Conservation (phyloP, 495 filamentous ascomycete species). For the Aspergillus avenaceus region DNA sequence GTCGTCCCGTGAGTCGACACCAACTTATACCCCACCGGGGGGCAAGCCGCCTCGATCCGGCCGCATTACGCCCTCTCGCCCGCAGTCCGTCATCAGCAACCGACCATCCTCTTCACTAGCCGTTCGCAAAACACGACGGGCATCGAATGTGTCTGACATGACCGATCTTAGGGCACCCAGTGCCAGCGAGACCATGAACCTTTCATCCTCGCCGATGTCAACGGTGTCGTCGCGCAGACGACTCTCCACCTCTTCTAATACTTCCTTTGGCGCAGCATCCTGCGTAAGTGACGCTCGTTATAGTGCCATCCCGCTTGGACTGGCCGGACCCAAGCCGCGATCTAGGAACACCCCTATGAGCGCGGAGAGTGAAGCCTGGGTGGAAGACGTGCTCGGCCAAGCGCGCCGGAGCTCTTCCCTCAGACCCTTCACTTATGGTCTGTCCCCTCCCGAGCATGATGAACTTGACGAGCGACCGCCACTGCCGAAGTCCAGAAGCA, state of each 20-base stretch:
- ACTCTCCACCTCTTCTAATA: conserved; percentile 35
- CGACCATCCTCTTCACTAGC: conserved; percentile 38
- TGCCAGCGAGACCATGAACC: conserved; percentile 20
- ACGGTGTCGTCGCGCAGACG: conserved; percentile 22
- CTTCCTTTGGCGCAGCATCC: conserved; percentile 29
- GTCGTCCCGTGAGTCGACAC: conserved; percentile 27
- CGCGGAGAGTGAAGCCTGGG: conserved; percentile 51
- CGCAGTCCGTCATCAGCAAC: conserved; percentile 32
- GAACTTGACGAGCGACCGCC: not conserved
- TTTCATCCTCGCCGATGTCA: conserved; percentile 30
- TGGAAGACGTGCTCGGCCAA: conserved; percentile 42
- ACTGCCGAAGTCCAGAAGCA: conserved; percentile 35
- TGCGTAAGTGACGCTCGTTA: conserved; percentile 20
- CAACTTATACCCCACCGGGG: conserved; percentile 27
- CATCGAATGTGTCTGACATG: conserved; percentile 36
- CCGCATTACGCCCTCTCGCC: conserved; percentile 32
- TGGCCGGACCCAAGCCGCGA: conserved; percentile 46
- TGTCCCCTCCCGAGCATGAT: conserved; percentile 14
- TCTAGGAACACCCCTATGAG: conserved; percentile 42
- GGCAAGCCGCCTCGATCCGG: conserved; percentile 18
- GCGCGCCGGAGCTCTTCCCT: conserved; percentile 36
- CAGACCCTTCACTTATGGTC: conserved; percentile 16
- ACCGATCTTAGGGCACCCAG: conserved; percentile 27
- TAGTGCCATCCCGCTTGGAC: conserved; percentile 37
- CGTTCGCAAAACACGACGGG: conserved; percentile 36